Conservation (phyloP, 2,329 filamentous ascomycete species). For the Monosporascus sp. region DNA sequence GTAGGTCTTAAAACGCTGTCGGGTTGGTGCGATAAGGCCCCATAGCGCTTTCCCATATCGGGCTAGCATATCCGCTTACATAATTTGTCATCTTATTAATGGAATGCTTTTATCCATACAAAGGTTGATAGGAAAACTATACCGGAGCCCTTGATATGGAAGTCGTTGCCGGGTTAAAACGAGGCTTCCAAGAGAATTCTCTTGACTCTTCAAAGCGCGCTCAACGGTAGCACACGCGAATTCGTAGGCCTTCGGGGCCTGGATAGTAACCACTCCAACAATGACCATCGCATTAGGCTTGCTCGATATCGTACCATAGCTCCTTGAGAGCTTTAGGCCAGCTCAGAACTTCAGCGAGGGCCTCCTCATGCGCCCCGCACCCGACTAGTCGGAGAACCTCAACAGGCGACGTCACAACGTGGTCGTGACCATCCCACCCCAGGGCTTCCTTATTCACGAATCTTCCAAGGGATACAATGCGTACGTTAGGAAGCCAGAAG, state of each 20-base stretch:
- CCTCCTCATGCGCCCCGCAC: background rate
- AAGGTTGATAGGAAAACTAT: constrained; percentile 1
- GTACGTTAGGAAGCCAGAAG: constrained; percentile 1
- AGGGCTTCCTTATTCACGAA: background rate
- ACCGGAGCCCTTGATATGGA: background rate
- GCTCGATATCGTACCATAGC: constrained; percentile 4
- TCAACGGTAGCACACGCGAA: constrained; percentile 1
- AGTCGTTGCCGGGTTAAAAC: background rate
- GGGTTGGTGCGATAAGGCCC: too few relatives aligned
- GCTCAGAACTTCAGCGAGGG: constrained; percentile 1
- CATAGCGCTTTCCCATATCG: too few relatives aligned
- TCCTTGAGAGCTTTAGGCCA: constrained; percentile 2
- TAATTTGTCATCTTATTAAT: too few relatives aligned
- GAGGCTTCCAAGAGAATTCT: constrained; percentile 2
- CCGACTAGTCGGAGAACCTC: constrained; percentile 1
- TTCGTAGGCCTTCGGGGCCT: background rate
- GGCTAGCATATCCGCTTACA: too few relatives aligned
- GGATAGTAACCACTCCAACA: background rate
- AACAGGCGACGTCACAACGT: constrained; percentile 1
- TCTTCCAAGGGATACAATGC: background rate
- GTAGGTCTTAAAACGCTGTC: too few relatives aligned
- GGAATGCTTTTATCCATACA: too few relatives aligned
- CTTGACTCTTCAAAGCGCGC: constrained; percentile 1
- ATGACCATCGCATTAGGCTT: background rate
- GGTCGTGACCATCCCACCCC: background rate